Evolutionary conservation across 805 yeast species (phyloP).

Genomic region (Ogataea trehaloabstinens): DNA sequence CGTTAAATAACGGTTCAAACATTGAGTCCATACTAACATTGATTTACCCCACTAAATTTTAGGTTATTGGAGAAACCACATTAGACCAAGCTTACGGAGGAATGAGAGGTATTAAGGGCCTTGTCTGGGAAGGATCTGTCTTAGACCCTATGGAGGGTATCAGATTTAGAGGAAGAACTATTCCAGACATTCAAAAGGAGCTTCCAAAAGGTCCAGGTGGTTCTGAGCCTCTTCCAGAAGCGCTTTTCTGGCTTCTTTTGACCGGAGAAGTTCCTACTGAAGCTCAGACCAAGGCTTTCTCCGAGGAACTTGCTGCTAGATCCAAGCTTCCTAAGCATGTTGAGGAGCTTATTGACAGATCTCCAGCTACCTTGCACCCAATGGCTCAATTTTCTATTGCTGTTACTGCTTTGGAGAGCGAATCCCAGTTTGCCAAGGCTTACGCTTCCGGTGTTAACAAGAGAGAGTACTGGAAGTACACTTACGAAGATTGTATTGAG

Average conservation of each 20-base stretch:
- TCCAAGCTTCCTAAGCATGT: slow-evolving; percentile 78
- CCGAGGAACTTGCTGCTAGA: slow-evolving; percentile 78
- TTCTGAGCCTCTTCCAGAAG: slow-evolving; percentile 69
- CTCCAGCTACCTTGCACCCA: slow-evolving; percentile 78
- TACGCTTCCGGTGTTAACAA: slow-evolving; percentile 81
- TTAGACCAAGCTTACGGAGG: slow-evolving; percentile 88
- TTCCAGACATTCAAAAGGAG: slow-evolving; percentile 71
- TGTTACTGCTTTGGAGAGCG: slow-evolving; percentile 75
- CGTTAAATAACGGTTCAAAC: too few species aligned
- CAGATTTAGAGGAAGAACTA: slow-evolving; percentile 80
- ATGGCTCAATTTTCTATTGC: slow-evolving; percentile 90
- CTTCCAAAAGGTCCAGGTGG: slow-evolving; percentile 76
- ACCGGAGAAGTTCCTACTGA: slow-evolving; percentile 82
- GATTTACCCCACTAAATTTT: not conserved
- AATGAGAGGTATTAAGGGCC: slow-evolving; percentile 83
- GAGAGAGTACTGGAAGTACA: slow-evolving; percentile 80
- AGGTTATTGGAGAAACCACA: slow-evolving; percentile 66
- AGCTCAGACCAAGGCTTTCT: slow-evolving; percentile 65
- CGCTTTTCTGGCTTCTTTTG: slow-evolving; percentile 75
- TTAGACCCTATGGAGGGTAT: slow-evolving; percentile 84
- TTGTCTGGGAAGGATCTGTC: slow-evolving; percentile 88
- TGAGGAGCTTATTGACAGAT: slow-evolving; percentile 64
- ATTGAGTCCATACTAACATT: slow-evolving; percentile 9
- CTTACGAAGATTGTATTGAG: slow-evolving; percentile 78
- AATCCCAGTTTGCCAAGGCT: slow-evolving; percentile 81